phyloP scores from a whole-genome alignment of 805 yeast genomes.

The Wickerhamiella domercqiae region DNA sequence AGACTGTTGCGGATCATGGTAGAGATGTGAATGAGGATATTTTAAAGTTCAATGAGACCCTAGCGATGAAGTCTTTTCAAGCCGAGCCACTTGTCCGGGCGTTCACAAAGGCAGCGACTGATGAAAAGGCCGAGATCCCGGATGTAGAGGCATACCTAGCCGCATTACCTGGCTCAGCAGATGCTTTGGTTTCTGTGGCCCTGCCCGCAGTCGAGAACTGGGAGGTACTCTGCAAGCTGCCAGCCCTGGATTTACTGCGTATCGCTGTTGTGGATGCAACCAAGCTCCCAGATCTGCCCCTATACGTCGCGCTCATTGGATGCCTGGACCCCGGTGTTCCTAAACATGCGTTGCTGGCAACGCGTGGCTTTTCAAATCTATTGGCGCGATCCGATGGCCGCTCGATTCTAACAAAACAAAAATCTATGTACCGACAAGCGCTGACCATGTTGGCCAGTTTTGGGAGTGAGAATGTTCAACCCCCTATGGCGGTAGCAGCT shows the following conservation, averaged over 20 bases:
- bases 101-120: slow-evolving; percentile 8
- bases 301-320: slow-evolving; percentile 17
- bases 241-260: slow-evolving; percentile 48
- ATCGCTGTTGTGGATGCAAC: slow-evolving; percentile 29
- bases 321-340: slow-evolving; percentile 21
- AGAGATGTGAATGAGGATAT: slow-evolving; percentile 16
- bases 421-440: slow-evolving; percentile 21
- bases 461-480: slow-evolving; percentile 2
- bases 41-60: slow-evolving; percentile 24
- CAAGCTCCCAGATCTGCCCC: slow-evolving; percentile 23
- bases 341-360: slow-evolving; percentile 38
- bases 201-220: slow-evolving; percentile 31
- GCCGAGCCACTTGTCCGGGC: slow-evolving; percentile 17
- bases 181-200: slow-evolving; percentile 25
- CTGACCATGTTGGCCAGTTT: slow-evolving; percentile 15
- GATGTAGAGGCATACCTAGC: slow-evolving; percentile 9
- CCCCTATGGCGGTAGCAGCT: slow-evolving; percentile 25
- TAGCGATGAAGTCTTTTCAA: slow-evolving; percentile 25
- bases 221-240: slow-evolving; percentile 32
- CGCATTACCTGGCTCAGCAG: slow-evolving; percentile 21
- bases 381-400: slow-evolving; percentile 25
- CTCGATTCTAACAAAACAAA: slow-evolving; percentile 13
- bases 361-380: slow-evolving; percentile 42
- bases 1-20: neutral
- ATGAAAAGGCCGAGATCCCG: slow-evolving; percentile 3